Conservation (phyloP, 2,329 filamentous ascomycete species). For the Exophiala oligosperma region DNA sequence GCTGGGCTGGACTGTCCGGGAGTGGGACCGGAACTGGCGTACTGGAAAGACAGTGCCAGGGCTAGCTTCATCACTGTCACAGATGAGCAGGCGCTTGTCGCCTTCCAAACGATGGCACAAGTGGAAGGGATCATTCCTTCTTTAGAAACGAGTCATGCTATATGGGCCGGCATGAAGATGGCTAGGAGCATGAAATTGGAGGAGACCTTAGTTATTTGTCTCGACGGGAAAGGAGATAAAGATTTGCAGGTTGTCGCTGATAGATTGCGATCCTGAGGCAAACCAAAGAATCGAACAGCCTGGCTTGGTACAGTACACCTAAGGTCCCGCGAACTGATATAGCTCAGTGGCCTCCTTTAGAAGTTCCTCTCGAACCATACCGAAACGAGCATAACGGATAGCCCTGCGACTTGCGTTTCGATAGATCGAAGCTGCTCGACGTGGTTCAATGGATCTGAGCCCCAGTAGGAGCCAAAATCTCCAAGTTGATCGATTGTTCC, state of each 20-base stretch:
- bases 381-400: too few species aligned
- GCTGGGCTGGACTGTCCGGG: constrained; percentile 96
- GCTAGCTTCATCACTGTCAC: constrained; percentile 90
- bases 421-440: too few species aligned
- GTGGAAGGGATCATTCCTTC: constrained; percentile 98
- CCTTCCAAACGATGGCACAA: constrained; percentile 81
- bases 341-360: too few species aligned
- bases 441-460: too few species aligned
- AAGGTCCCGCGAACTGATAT: too few species aligned
- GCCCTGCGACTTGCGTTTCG: too few species aligned
- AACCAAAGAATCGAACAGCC: too few species aligned
- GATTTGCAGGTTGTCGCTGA: constrained; percentile 98
- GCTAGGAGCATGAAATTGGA: constrained; percentile 85
- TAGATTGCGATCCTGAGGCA: constrained; percentile 48
- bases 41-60: constrained; percentile 87
- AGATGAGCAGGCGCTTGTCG: constrained; percentile 84
- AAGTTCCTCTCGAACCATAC: too few species aligned
- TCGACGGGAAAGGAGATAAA: constrained; percentile 94
- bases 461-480: too few species aligned
- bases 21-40: constrained; percentile 86
- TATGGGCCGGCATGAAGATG: constrained; percentile 84
- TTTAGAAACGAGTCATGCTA: constrained; percentile 87
- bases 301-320: too few species aligned
- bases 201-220: constrained; percentile 87
- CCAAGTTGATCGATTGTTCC: too few species aligned